Percentiles rank a stretch among this genome's conserved stretches.
These are phyloP conservation scores for Rhodotorula sp. DNA, from an alignment of 1,284 basidiomycete genomes.

Conservation along the genomic window DNA sequence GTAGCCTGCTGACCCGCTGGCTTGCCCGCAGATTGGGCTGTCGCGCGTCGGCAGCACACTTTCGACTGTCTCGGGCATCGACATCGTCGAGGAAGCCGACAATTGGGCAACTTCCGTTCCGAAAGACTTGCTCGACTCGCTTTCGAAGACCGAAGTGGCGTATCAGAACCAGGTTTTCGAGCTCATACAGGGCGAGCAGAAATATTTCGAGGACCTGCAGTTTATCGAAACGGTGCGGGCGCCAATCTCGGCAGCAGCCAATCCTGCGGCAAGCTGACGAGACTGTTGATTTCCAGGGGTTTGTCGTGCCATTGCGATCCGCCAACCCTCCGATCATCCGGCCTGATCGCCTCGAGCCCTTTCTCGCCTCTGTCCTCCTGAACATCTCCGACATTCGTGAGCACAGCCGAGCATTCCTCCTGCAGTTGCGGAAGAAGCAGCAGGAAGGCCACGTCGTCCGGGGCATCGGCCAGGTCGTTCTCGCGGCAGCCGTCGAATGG, in stretches of 20 bases:
- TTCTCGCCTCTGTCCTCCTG: constrained; percentile 82
- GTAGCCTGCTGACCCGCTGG: too few species aligned
- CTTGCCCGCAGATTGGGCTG: neutral
- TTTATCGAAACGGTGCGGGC: constrained; percentile 66
- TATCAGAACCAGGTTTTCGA: constrained; percentile 90
- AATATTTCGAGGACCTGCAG: constrained; percentile 85
- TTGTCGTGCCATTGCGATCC: constrained; percentile 71
- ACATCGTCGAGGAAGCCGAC: constrained; percentile 62
- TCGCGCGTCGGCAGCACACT: neutral
- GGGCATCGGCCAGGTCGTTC: constrained; percentile 84
- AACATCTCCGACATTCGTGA: constrained; percentile 81
- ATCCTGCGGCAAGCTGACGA: neutral
- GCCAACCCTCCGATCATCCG: constrained; percentile 76
- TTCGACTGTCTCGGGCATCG: neutral
- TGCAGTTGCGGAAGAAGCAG: constrained; percentile 81
- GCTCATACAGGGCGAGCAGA: constrained; percentile 83
- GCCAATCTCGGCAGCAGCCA: constrained; percentile 25
- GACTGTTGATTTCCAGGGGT: constrained; percentile 55
- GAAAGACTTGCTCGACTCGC: constrained; percentile 61
- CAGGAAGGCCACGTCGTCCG: constrained; percentile 80
- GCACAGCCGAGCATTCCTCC: constrained; percentile 75
- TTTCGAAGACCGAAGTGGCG: constrained; percentile 74
- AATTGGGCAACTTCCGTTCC: constrained; percentile 77
- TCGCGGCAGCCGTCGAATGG: constrained; percentile 85
- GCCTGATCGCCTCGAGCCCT: constrained; percentile 66